Percentiles rank a stretch among this genome's conserved stretches.
Conservation (phyloP, 768 basidiomycete genomes). For the Candolleomyces eurysporus region DNA sequence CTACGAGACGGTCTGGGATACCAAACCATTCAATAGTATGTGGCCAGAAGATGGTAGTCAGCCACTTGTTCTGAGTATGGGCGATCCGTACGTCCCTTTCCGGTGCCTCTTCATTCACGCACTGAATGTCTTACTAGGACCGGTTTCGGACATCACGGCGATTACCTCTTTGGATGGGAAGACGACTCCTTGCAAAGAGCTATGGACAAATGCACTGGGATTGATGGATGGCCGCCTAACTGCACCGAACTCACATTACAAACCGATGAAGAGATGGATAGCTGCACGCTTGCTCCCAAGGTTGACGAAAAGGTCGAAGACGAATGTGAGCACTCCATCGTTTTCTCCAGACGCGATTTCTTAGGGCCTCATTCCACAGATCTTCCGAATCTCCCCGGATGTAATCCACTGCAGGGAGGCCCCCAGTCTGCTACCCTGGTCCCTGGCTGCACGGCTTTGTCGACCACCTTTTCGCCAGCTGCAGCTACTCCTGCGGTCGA, state of each 20-base stretch:
- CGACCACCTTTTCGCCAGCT: background rate
- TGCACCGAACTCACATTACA: background rate
- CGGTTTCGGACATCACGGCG: background rate
- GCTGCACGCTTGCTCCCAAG: background rate
- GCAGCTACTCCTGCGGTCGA: background rate
- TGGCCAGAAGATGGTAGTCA: conserved; percentile 1
- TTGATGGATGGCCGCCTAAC: background rate
- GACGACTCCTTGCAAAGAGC: background rate
- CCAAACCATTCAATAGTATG: background rate
- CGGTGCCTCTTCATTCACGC: background rate
- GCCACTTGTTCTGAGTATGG: background rate
- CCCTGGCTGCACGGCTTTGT: background rate
- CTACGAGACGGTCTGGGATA: conserved; percentile 1
- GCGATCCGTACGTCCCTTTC: background rate
- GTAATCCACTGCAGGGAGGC: background rate
- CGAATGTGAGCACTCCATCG: background rate
- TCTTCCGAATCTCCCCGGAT: background rate
- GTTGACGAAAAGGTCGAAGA: background rate
- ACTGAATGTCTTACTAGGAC: background rate
- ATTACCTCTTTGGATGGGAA: background rate
- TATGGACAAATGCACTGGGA: background rate
- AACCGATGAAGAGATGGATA: background rate
- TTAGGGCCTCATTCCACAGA: background rate
- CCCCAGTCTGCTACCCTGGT: background rate
- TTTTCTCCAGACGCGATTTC: background rate